Evolutionary conservation across 1,284 basidiomycete species (phyloP), one percentile per base, ranked within the genome.

Genomic region (Calocybe gambosa): DNA sequence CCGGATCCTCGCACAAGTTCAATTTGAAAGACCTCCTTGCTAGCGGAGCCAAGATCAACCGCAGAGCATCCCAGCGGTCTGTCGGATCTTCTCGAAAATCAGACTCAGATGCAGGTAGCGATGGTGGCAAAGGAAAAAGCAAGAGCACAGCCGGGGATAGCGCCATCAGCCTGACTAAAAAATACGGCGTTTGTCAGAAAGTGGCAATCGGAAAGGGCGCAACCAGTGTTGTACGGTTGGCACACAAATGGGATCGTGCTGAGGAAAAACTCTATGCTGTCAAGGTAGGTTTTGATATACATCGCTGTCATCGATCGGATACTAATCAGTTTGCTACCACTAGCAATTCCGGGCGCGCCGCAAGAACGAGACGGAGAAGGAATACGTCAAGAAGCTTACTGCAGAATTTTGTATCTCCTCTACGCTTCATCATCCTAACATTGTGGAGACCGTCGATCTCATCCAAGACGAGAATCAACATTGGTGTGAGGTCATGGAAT

Each of bases 401-500:
- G 93, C 95, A 18, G 95, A 99, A 66, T 99, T 99, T 67, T 99
- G 95, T 69, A 99, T 99, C 54, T 95, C 93, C 26, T 98, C 94
- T 26, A 98, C 96, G 1, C 71, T 99, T 36, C 94, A 98, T 64
- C 95, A 98, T 63, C 75, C 84, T 63, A 99, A 99, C 66, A 80
- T 99, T 59, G 94, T 99, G 60, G 95, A 99, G 73, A 99, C 95
- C 1, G 96, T 99, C 50, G 95, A 99, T 68, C 82, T 99, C 54
- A 89, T 99, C 20, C 95, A 99, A 62, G 95, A 99, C 67, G 95
- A 99, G 68, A 83, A 76, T 55, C 85, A 90, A 52, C 87, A 93
- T 61, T 99, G 95, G 95, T 99, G 95, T 63, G 95, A 99, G 67
- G 95, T 99, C 50, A 98, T 99, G 96, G 96, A 99, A 69, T 98